Conservation (phyloP, 1,284 basidiomycete genomes). For the Fereydounia khargensis region DNA sequence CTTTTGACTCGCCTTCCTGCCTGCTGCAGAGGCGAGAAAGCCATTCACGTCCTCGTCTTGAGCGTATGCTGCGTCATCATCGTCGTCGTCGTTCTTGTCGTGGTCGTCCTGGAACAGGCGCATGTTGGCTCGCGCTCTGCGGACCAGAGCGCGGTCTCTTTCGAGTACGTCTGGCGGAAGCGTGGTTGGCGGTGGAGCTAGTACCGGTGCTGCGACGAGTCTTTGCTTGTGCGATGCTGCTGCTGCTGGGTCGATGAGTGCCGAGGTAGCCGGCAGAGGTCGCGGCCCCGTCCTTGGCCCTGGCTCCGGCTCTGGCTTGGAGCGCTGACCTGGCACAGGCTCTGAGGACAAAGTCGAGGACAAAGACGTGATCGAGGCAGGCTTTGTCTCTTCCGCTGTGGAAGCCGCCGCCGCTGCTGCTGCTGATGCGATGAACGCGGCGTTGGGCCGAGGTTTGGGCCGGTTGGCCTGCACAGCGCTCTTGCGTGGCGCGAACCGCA, state of each 20-base stretch:
- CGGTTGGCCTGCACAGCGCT: background rate
- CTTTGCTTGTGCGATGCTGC: conserved; percentile 8
- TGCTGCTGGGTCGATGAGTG: no score
- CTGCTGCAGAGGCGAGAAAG: background rate
- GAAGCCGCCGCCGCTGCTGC: background rate
- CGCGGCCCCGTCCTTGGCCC: no score
- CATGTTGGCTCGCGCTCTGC: conserved; percentile 17
- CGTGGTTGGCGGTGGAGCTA: background rate
- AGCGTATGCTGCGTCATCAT: background rate
- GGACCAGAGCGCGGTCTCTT: conserved; percentile 13
- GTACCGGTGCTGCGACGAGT: background rate
- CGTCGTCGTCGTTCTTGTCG: conserved; percentile 1
- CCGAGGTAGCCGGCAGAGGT: no score
- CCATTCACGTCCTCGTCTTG: background rate
- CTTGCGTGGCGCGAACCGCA: background rate
- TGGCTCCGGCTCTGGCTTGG: no score
- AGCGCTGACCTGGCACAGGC: no score
- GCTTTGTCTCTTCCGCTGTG: background rate
- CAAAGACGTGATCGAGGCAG: no score
- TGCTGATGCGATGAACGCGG: background rate
- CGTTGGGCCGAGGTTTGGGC: background rate
- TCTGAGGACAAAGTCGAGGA: no score
- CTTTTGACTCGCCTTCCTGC: background rate
- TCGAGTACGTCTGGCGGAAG: background rate
- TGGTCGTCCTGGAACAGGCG: conserved; percentile 2